These are phyloP conservation scores for Ajuga reptans DNA, from an alignment of 305 asterid species.

Conservation along the genomic window DNA sequence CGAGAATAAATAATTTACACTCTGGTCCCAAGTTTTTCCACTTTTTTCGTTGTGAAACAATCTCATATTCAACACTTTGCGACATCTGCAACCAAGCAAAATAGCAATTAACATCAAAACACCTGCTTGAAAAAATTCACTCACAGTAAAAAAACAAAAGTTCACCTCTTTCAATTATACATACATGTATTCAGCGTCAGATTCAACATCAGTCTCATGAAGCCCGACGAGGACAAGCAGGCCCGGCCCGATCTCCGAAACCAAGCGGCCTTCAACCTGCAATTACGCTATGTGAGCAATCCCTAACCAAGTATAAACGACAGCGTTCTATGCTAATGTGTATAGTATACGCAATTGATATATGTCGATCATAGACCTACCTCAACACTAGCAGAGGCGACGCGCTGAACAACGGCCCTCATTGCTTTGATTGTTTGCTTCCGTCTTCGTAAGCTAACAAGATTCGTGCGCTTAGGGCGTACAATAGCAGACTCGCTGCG, in stretches of 20 bases:
- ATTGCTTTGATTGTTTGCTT: constrained; percentile 38
- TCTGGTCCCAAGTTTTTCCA: constrained; percentile 81
- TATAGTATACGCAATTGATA: no score
- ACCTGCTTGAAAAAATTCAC: background rate
- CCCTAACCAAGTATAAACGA: background rate
- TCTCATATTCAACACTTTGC: constrained; percentile 93
- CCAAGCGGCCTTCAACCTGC: constrained; percentile 75
- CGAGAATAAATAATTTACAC: constrained; percentile 40
- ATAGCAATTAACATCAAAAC: constrained; percentile 15
- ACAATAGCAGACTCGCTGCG: constrained; percentile 17
- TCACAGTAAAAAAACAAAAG: background rate
- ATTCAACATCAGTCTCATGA: constrained; percentile 57
- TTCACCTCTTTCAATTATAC: background rate
- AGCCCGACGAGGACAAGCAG: constrained; percentile 78
- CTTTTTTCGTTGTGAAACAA: constrained; percentile 60
- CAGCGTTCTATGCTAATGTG: background rate
- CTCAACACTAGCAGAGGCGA: constrained; percentile 84
- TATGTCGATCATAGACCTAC: constrained; percentile 20
- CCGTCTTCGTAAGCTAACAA: constrained; percentile 22
- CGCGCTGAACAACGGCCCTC: constrained; percentile 89
- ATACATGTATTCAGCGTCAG: constrained; percentile 81
- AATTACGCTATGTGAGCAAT: constrained; percentile 26
- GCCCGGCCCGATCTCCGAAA: constrained; percentile 76
- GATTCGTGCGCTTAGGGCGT: constrained; percentile 31
- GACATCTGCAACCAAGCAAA: constrained; percentile 57